Conservation (phyloP, 768 basidiomycete species). For the Termitomyces sp. region DNA sequence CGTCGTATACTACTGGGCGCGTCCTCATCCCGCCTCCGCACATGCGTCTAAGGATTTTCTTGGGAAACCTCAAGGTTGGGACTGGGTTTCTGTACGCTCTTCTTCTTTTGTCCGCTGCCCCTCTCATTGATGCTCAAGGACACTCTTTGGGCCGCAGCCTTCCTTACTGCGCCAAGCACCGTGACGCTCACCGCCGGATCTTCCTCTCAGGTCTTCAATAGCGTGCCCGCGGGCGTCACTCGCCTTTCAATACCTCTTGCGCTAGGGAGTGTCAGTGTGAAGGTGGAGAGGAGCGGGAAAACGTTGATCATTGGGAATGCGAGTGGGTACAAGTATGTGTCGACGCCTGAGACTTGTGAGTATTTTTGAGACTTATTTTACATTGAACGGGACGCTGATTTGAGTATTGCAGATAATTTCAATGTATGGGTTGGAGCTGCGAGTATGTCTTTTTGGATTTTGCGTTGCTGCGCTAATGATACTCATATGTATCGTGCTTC, state of each 20-base stretch:
- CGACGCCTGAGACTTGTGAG: conserved; percentile 32
- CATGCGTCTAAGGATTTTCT: conserved; percentile 38
- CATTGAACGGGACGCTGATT: neutral
- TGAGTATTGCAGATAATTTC: conserved; percentile 45
- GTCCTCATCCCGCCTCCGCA: conserved; percentile 57
- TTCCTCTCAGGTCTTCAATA: conserved; percentile 32
- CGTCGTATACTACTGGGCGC: conserved; percentile 55
- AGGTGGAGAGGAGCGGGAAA: conserved; percentile 45
- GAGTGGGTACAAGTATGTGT: conserved; percentile 36
- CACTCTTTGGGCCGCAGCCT: conserved; percentile 63
- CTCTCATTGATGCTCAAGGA: conserved; percentile 32
- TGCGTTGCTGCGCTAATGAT: neutral
- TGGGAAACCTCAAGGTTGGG: conserved; percentile 44
- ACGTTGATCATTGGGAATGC: conserved; percentile 49
- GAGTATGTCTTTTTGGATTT: conserved; percentile 19
- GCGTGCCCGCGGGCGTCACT: conserved; percentile 49
- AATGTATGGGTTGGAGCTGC: conserved; percentile 58
- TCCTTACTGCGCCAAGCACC: conserved; percentile 47
- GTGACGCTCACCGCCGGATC: conserved; percentile 48
- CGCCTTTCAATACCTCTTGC: conserved; percentile 58
- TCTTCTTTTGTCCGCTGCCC: neutral
- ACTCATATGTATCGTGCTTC: neutral
- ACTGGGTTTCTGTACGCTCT: conserved; percentile 46
- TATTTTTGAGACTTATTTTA: conserved; percentile 8
- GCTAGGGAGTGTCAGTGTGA: conserved; percentile 53